These are phyloP conservation scores for Bocquillonia castaneifolia DNA, from an alignment of 441 rosid species.

Conservation along the genomic window DNA sequence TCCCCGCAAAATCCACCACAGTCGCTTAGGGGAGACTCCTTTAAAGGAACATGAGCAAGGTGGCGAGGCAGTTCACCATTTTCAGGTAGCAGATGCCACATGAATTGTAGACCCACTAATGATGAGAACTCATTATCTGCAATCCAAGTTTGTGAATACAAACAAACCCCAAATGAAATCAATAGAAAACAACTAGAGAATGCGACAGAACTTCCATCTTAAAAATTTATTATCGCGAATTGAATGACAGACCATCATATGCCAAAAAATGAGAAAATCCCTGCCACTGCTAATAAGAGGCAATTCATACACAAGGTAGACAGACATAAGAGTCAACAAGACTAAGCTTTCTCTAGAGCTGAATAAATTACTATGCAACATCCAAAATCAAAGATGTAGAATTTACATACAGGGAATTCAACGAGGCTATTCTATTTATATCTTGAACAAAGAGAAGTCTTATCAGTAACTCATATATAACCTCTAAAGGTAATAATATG, in stretches of 20 bases:
- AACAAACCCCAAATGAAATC: background rate
- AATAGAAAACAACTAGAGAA: conserved; percentile 4
- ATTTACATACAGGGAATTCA: background rate
- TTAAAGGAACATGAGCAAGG: conserved; percentile 86
- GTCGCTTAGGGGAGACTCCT: conserved; percentile 92
- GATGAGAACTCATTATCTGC: conserved; percentile 92
- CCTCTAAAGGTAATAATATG: background rate
- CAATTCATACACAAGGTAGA: background rate
- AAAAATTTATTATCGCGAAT: conserved; percentile 1
- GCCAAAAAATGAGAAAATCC: background rate
- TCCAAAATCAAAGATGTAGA: background rate
- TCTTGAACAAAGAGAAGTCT: background rate
- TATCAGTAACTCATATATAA: background rate
- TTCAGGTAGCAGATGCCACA: conserved; percentile 77
- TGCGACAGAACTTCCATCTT: background rate
- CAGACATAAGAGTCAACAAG: background rate
- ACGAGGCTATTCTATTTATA: background rate
- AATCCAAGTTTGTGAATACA: conserved; percentile 23
- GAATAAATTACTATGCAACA: background rate
- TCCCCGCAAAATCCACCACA: conserved; percentile 91
- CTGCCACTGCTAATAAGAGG: background rate
- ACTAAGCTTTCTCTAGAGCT: background rate
- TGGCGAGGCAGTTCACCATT: conserved; percentile 55
- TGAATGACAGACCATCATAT: background rate
- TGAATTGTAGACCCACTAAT: conserved; percentile 85